phyloP scores from a whole-genome alignment of 2,329 filamentous ascomycete species.

The Coniochaeta pulveracea region DNA sequence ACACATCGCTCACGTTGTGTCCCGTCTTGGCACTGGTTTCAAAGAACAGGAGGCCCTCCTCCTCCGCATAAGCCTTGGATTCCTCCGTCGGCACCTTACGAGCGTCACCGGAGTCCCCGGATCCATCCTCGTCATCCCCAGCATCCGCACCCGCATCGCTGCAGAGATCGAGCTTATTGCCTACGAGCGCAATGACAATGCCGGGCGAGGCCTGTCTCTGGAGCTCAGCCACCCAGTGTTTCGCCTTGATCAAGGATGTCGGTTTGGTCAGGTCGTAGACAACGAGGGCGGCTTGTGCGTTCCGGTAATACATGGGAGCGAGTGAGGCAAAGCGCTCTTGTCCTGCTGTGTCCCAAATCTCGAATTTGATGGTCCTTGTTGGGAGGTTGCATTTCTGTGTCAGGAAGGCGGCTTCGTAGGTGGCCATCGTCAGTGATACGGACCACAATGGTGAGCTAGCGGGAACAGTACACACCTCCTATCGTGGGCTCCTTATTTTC shows the following conservation, averaged over 20 bases:
- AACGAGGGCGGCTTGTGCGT: conserved; percentile 92
- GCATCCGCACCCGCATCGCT: conserved; percentile 41
- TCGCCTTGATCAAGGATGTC: conserved; percentile 88
- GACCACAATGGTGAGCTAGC: neutral
- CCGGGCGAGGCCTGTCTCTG: conserved; percentile 92
- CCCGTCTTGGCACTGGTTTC: conserved; percentile 98
- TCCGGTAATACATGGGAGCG: conserved; percentile 99
- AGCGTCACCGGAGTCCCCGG: conserved; percentile 57
- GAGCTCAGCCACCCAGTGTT: conserved; percentile 97
- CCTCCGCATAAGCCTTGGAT: conserved; percentile 86
- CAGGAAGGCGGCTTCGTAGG: conserved; percentile 70
- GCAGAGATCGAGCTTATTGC: conserved; percentile 91
- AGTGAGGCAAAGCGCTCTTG: conserved; percentile 95
- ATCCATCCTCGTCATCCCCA: conserved; percentile 31
- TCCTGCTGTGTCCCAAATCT: conserved; percentile 97
- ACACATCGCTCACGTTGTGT: conserved; percentile 87
- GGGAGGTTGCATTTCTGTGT: conserved; percentile 98
- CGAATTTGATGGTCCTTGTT: conserved; percentile 81
- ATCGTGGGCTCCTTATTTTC: conserved; percentile 99
- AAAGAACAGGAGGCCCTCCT: conserved; percentile 90
- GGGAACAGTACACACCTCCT: conserved; percentile 54
- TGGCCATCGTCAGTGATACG: conserved; percentile 5
- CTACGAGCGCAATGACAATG: conserved; percentile 93
- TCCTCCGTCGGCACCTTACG: conserved; percentile 86
- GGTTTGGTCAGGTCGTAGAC: conserved; percentile 98